Evolutionary conservation across 2,329 filamentous ascomycete species (phyloP).

Genomic region (Alternaria longipes): DNA sequence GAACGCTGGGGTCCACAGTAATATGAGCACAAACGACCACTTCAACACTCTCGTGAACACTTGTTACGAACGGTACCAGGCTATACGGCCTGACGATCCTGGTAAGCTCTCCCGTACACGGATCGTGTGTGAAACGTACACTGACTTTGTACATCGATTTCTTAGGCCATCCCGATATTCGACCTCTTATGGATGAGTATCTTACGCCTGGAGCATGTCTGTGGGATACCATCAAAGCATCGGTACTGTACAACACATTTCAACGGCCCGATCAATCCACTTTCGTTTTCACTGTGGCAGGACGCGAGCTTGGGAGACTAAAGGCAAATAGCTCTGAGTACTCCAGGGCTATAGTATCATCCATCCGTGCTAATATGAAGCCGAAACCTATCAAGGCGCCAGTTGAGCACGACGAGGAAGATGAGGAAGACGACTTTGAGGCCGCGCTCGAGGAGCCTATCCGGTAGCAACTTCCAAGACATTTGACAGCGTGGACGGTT

Average conservation of each 20-base stretch:
- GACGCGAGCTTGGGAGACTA: constrained; percentile 50
- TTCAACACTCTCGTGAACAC: constrained; percentile 26
- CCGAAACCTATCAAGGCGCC: constrained; percentile 40
- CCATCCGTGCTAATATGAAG: constrained; percentile 43
- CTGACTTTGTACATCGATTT: not conserved
- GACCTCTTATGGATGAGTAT: constrained; percentile 21
- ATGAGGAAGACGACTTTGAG: constrained; percentile 32
- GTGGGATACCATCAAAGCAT: constrained; percentile 60
- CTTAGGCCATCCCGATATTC: constrained; percentile 19
- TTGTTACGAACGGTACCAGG: constrained; percentile 31
- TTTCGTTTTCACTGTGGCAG: constrained; percentile 54
- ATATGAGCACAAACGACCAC: constrained; percentile 7
- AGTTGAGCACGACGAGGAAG: constrained; percentile 17
- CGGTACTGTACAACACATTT: constrained; percentile 48
- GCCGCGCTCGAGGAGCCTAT: constrained; percentile 13
- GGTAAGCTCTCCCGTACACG: not conserved
- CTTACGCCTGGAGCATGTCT: constrained; percentile 22
- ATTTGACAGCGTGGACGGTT: too few relatives aligned
- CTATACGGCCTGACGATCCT: constrained; percentile 27
- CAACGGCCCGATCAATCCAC: constrained; percentile 22
- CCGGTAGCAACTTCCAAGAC: not conserved
- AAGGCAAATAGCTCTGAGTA: constrained; percentile 37
- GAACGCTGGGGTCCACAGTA: constrained; percentile 8
- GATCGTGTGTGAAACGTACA: not conserved
- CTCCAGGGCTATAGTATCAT: constrained; percentile 25